These are phyloP conservation scores for Trichoderma simmonsii DNA, from an alignment of 2,329 filamentous ascomycete genomes.

Conservation along the genomic window DNA sequence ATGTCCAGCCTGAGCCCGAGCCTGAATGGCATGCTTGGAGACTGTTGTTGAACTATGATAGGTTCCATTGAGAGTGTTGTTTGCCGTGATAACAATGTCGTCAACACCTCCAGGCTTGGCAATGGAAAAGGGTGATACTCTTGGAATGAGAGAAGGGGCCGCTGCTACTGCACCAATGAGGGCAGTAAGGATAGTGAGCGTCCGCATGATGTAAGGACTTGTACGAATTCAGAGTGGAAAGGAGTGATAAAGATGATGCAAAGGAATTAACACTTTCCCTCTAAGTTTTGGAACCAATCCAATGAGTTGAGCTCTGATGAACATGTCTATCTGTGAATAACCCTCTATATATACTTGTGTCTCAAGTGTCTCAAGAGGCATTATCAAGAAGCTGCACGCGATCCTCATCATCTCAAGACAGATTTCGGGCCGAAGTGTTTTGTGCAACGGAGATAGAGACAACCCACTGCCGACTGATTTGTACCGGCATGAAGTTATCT, in stretches of 20 bases:
- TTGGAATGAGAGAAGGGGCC: not conserved
- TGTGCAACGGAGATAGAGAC: not conserved
- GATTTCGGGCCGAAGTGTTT: not conserved
- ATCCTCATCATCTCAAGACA: not conserved
- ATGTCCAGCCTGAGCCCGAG: constrained; percentile 3
- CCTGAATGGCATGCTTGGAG: not conserved
- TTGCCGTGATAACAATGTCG: not conserved
- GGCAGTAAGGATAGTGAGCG: not conserved
- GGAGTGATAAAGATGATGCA: not conserved
- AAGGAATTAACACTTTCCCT: not conserved
- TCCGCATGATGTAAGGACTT: not conserved
- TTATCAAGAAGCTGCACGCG: not conserved
- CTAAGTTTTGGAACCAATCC: not conserved
- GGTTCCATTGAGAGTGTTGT: constrained; percentile 7
- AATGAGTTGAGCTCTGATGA: not conserved
- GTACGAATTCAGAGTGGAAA: not conserved
- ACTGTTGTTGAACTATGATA: not conserved
- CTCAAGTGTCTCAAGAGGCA: not conserved
- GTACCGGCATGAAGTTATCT: not conserved
- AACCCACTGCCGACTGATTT: not conserved
- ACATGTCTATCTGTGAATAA: not conserved
- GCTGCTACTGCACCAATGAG: constrained; percentile 2
- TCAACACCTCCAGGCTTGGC: not conserved
- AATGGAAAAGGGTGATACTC: not conserved
- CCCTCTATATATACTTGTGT: not conserved